Percentiles rank a stretch among this genome's conserved stretches.
Conservation (phyloP, 2,329 filamentous ascomycete genomes). For the Aspergillus transmontanensis region DNA sequence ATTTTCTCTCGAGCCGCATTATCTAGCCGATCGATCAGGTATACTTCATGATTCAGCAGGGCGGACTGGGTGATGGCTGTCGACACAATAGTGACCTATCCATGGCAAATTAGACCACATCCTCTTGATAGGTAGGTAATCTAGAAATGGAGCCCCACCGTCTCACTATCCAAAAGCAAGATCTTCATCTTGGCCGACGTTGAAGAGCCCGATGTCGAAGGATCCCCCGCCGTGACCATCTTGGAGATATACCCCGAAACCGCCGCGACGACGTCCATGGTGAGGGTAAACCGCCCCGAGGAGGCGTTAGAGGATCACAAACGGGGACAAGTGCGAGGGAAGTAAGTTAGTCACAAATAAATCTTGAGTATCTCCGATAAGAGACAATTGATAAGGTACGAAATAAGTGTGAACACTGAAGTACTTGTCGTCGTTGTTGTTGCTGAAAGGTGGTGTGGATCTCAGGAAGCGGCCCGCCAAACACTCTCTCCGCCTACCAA, state of each 20-base stretch:
- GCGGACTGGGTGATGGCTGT: slow-evolving; percentile 94
- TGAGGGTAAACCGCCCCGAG: slow-evolving; percentile 29
- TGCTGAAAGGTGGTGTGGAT: neutral
- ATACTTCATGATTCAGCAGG: slow-evolving; percentile 93
- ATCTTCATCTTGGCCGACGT: slow-evolving; percentile 96
- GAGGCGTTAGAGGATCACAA: slow-evolving; percentile 1
- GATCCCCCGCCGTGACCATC: slow-evolving; percentile 85
- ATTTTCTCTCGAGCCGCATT: slow-evolving; percentile 92
- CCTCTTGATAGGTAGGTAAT: slow-evolving; percentile 1
- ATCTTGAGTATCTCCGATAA: slow-evolving; percentile 4
- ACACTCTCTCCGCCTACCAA: neutral
- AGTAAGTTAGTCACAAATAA: neutral
- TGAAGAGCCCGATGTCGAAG: slow-evolving; percentile 56
- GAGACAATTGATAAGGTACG: neutral
- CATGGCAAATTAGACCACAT: slow-evolving; percentile 22
- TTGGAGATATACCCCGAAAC: slow-evolving; percentile 94
- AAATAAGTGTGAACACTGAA: too few relatives aligned
- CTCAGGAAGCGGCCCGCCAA: neutral
- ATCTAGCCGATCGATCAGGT: slow-evolving; percentile 94
- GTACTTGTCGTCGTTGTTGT: neutral
- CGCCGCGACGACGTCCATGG: slow-evolving; percentile 92
- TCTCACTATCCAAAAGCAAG: slow-evolving; percentile 88
- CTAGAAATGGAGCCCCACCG: slow-evolving; percentile 58
- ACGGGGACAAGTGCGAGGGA: neutral
- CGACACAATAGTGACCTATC: slow-evolving; percentile 81